Evolutionary conservation across 768 basidiomycete species (phyloP).

Genomic region (Amanita rimosa): DNA sequence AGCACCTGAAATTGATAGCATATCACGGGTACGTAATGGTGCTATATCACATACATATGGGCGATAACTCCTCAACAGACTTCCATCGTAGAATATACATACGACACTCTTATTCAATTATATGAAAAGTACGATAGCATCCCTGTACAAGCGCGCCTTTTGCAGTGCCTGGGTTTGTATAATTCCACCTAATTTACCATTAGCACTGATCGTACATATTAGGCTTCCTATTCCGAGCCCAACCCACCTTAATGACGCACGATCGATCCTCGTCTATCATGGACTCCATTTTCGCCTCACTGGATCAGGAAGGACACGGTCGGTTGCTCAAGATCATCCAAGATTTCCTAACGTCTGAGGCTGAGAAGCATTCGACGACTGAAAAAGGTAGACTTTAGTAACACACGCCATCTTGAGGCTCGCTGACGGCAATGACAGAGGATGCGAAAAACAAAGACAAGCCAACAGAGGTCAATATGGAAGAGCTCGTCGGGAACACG

Average conservation of each 20-base stretch:
- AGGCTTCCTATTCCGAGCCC: slow-evolving; percentile 90
- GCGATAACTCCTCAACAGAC: slow-evolving; percentile 25
- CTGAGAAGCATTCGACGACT: slow-evolving; percentile 61
- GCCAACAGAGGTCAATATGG: slow-evolving; percentile 64
- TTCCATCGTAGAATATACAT: slow-evolving; percentile 78
- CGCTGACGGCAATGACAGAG: slow-evolving; percentile 17
- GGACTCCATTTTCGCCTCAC: slow-evolving; percentile 76
- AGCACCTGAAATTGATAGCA: slow-evolving; percentile 40
- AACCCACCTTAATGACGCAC: slow-evolving; percentile 83
- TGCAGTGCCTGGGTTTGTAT: slow-evolving; percentile 75
- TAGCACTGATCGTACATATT: neutral
- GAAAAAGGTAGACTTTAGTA: slow-evolving; percentile 41
- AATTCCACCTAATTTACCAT: neutral
- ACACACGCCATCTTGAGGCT: neutral
- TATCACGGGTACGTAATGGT: slow-evolving; percentile 35
- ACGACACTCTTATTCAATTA: slow-evolving; percentile 55
- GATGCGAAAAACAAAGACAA: slow-evolving; percentile 32
- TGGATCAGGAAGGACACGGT: slow-evolving; percentile 60
- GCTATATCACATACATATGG: neutral
- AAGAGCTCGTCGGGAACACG: slow-evolving; percentile 89
- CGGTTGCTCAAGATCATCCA: slow-evolving; percentile 82
- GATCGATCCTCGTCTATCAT: slow-evolving; percentile 74
- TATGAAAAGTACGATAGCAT: slow-evolving; percentile 55
- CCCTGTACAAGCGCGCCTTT: slow-evolving; percentile 53
- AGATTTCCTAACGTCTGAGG: slow-evolving; percentile 81